Evolutionary conservation across 495 filamentous ascomycete species (phyloP).

Genomic region (Astrothelium subdiscretum): DNA sequence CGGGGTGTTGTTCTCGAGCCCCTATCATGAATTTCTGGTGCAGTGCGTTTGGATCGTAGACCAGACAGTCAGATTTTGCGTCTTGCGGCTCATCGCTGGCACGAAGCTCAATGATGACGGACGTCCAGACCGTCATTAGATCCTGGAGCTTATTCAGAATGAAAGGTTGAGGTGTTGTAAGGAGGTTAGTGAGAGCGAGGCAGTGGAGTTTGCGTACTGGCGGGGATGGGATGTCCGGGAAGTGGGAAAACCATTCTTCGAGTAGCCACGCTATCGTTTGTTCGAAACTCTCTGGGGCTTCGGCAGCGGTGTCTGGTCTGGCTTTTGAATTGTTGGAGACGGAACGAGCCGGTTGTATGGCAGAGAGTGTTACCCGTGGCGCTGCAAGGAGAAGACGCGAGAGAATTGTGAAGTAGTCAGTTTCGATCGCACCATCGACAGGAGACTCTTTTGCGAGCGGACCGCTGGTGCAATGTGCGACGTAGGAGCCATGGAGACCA

Average conservation of each 20-base stretch:
- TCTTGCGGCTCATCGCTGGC: not conserved
- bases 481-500: conserved; percentile 57
- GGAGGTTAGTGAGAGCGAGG: conserved; percentile 69
- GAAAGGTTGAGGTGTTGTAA: conserved; percentile 49
- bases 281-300: conserved; percentile 19
- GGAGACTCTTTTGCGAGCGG: conserved; percentile 52
- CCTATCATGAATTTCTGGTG: not conserved
- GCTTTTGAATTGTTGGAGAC: not conserved
- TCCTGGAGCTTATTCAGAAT: conserved; percentile 51
- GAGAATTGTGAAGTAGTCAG: conserved; percentile 74
- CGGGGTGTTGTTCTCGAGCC: conserved; percentile 25
- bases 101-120: conserved; percentile 49
- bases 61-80: conserved; percentile 28
- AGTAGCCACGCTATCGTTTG: conserved; percentile 59
- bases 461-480: conserved; percentile 63
- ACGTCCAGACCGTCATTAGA: conserved; percentile 59
- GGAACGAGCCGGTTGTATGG: conserved; percentile 19
- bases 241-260: conserved; percentile 77
- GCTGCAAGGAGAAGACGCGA: conserved; percentile 64
- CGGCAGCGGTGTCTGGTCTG: conserved; percentile 21
- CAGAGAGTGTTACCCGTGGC: conserved; percentile 48
- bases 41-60: conserved; percentile 24
- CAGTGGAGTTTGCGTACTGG: conserved; percentile 69
- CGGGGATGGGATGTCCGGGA: conserved; percentile 67
- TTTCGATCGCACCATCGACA: conserved; percentile 58